phyloP scores from a whole-genome alignment of 352 stramenopile genomes.

The Blastocystis sp. region DNA sequence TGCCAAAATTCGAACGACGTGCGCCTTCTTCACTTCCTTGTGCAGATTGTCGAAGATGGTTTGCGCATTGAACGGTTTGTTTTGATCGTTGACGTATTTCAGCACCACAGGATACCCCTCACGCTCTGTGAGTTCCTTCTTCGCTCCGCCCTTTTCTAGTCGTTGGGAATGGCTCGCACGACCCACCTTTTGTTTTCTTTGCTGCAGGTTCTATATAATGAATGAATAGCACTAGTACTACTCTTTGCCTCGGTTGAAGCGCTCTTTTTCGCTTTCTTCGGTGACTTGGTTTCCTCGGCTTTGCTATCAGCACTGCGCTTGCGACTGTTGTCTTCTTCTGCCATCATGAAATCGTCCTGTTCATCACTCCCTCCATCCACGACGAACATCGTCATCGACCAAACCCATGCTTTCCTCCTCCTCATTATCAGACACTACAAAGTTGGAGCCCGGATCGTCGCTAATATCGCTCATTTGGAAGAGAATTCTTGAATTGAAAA shows the following conservation, averaged over 20 bases:
- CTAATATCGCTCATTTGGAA: conserved; percentile 1
- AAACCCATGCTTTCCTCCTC: conserved; percentile 25
- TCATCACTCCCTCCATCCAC: neutral
- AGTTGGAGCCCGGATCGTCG: neutral
- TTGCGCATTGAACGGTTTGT: conserved; percentile 62
- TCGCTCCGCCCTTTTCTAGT: conserved; percentile 7
- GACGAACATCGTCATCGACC: neutral
- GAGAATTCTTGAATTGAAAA: neutral
- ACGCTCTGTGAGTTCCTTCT: conserved; percentile 63
- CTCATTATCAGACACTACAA: neutral
- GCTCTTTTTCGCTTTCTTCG: conserved; percentile 40
- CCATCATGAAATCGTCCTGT: conserved; percentile 32
- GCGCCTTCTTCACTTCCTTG: conserved; percentile 56
- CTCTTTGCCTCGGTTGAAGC: conserved; percentile 21
- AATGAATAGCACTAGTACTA: neutral
- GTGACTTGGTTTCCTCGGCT: neutral
- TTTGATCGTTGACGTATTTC: conserved; percentile 62
- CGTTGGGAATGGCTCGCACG: neutral
- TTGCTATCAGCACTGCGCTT: conserved; percentile 15
- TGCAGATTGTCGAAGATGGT: conserved; percentile 70
- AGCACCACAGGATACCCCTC: conserved; percentile 52
- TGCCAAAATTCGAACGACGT: conserved; percentile 47
- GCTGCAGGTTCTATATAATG: neutral
- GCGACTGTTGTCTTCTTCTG: neutral
- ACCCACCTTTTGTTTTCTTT: conserved; percentile 64